Conservation (phyloP, 257 asterid species). For the Parsonsia alboflavescens region DNA sequence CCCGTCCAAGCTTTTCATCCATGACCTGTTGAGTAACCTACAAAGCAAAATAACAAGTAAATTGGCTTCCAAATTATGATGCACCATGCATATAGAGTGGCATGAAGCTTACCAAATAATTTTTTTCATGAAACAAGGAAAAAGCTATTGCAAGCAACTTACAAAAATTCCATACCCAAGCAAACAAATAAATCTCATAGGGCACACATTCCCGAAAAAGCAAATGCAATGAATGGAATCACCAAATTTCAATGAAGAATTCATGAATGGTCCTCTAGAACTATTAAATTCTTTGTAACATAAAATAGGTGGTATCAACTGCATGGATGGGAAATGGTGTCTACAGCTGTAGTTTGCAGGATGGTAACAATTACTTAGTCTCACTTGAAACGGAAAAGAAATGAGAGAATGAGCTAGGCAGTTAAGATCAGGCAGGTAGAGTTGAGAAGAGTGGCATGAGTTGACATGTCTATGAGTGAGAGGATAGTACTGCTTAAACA, state of each 20-base stretch:
- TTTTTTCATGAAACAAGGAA: not conserved
- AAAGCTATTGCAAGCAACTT: not conserved
- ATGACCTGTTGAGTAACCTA: conserved; percentile 75
- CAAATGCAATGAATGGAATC: not conserved
- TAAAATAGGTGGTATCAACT: not conserved
- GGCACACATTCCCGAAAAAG: not conserved
- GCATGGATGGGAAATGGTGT: not conserved
- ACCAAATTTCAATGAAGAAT: not conserved
- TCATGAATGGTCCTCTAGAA: not conserved
- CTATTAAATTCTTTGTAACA: not conserved
- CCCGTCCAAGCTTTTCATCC: conserved; percentile 85
- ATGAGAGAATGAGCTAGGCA: not conserved
- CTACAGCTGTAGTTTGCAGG: not conserved
- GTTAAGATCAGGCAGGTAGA: not conserved
- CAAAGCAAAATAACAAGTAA: conserved; percentile 9
- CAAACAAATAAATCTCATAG: not conserved
- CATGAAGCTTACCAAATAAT: not conserved
- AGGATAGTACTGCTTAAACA: not conserved
- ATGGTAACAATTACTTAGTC: not conserved
- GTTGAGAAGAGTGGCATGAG: not conserved
- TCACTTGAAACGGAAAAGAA: not conserved
- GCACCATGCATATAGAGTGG: not conserved
- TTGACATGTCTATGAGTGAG: not conserved
- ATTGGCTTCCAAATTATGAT: not conserved
- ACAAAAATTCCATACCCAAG: not conserved